These are phyloP conservation scores for Polyplosphaeria fusca DNA, from an alignment of 495 filamentous ascomycete species.

Conservation along the genomic window DNA sequence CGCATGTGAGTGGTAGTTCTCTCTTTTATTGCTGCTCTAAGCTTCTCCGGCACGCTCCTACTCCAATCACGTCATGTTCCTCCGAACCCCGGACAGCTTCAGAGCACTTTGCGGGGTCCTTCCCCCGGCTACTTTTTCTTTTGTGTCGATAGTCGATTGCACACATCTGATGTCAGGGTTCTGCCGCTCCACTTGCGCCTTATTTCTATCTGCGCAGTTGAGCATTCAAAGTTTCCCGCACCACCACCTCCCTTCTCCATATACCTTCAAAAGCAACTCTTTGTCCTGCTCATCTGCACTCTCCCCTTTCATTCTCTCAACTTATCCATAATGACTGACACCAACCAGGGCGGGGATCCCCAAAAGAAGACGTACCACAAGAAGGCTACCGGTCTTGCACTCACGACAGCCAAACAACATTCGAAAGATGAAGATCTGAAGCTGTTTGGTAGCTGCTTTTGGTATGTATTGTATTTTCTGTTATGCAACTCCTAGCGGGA, in stretches of 20 bases:
- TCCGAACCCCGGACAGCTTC: neutral
- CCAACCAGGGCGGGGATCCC: conserved; percentile 35
- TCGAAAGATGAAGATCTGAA: conserved; percentile 69
- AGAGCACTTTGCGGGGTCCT: conserved; percentile 8
- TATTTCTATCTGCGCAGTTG: too few relatives aligned
- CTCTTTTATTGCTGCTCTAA: neutral
- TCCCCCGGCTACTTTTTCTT: neutral
- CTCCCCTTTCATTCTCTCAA: too few relatives aligned
- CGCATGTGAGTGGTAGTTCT: conserved; percentile 53
- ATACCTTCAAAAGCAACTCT: too few relatives aligned
- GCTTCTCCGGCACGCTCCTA: neutral
- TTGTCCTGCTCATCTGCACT: too few relatives aligned
- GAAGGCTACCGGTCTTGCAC: conserved; percentile 74
- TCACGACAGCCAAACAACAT: conserved; percentile 70
- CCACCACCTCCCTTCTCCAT: too few relatives aligned
- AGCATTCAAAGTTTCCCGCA: too few relatives aligned
- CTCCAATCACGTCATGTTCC: conserved; percentile 18
- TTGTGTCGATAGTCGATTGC: too few relatives aligned
- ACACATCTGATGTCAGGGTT: neutral
- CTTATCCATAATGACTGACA: conserved; percentile 36
- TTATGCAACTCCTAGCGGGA: too few relatives aligned
- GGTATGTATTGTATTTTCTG: conserved; percentile 56
- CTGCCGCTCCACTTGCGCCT: neutral
- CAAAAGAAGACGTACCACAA: conserved; percentile 77
- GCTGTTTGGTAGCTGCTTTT: conserved; percentile 87